Percentiles rank a stretch among this genome's conserved stretches.
These are phyloP conservation scores for Zygosaccharomyces bisporus DNA, from an alignment of 805 yeast genomes.

Conservation along the genomic window DNA sequence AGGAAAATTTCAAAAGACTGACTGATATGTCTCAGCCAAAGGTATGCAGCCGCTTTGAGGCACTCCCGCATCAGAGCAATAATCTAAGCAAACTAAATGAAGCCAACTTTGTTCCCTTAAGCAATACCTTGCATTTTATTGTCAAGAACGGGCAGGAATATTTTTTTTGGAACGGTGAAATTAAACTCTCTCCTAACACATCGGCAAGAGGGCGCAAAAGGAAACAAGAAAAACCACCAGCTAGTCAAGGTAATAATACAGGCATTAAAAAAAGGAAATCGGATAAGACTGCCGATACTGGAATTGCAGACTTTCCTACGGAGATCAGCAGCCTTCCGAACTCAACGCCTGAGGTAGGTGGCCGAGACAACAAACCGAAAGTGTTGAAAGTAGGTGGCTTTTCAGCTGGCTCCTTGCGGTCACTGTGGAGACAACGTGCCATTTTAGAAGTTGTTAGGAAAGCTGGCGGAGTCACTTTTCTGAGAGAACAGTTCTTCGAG, in stretches of 20 bases:
- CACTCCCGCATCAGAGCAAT: constrained; percentile 9
- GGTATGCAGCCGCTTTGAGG: neutral
- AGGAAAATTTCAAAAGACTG: constrained; percentile 37
- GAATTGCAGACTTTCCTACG: neutral
- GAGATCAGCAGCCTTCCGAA: neutral
- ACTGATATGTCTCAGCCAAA: constrained; percentile 21
- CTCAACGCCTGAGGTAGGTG: neutral
- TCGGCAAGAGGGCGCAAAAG: constrained; percentile 20
- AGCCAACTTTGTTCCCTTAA: constrained; percentile 27
- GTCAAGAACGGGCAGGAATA: constrained; percentile 19
- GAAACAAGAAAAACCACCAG: constrained; percentile 10
- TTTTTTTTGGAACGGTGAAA: constrained; percentile 36
- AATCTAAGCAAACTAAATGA: constrained; percentile 24
- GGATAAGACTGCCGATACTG: neutral
- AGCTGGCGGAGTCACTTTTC: constrained; percentile 44
- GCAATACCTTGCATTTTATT: constrained; percentile 30
- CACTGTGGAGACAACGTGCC: constrained; percentile 43
- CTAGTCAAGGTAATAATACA: neutral
- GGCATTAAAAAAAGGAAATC: neutral
- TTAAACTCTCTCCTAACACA: constrained; percentile 18
- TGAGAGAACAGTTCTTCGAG: constrained; percentile 41
- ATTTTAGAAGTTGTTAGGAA: constrained; percentile 42
- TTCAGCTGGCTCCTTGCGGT: constrained; percentile 42
- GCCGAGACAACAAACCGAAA: constrained; percentile 4
- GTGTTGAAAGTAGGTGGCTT: constrained; percentile 33